phyloP scores from a whole-genome alignment of 257 asterid species.

The Perilla frutescens region DNA sequence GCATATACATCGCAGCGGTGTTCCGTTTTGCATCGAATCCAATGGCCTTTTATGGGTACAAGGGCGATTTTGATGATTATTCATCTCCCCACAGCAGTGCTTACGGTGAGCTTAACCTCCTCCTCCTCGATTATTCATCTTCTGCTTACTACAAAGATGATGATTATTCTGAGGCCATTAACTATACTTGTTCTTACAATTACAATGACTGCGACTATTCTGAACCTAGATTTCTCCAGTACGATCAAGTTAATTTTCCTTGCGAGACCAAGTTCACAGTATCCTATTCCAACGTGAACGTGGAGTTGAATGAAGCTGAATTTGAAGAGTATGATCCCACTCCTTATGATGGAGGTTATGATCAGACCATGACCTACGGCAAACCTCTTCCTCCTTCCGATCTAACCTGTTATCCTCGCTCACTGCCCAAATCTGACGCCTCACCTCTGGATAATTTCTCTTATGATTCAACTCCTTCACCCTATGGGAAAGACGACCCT shows the following conservation, averaged over 20 bases:
- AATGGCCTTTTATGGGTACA: slow-evolving; percentile 68
- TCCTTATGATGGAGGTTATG: slow-evolving; percentile 84
- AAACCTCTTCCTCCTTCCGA: slow-evolving; percentile 82
- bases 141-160: slow-evolving; percentile 14
- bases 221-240: slow-evolving; percentile 46
- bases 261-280: slow-evolving; percentile 43
- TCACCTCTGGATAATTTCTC: slow-evolving; percentile 39
- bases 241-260: slow-evolving; percentile 35
- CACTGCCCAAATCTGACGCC: slow-evolving; percentile 35
- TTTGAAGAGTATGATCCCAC: slow-evolving; percentile 73
- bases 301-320: slow-evolving; percentile 44
- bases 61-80: slow-evolving; percentile 40
- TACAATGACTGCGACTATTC: slow-evolving; percentile 31
- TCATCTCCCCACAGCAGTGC: slow-evolving; percentile 23
- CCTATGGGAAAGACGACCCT: slow-evolving; percentile 45
- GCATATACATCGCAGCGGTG: background rate
- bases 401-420: slow-evolving; percentile 64
- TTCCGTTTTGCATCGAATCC: background rate
- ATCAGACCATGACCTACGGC: slow-evolving; percentile 62
- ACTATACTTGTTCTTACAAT: slow-evolving; percentile 21
- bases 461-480: slow-evolving; percentile 50
- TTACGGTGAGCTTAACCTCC: slow-evolving; percentile 30
- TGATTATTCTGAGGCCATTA: slow-evolving; percentile 37
- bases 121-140: background rate
- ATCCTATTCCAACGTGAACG: slow-evolving; percentile 37